Evolutionary conservation across 2,329 filamentous ascomycete species (phyloP), one percentile per base, ranked within the genome.

Genomic region (Ploettnerulaceae sp.): DNA sequence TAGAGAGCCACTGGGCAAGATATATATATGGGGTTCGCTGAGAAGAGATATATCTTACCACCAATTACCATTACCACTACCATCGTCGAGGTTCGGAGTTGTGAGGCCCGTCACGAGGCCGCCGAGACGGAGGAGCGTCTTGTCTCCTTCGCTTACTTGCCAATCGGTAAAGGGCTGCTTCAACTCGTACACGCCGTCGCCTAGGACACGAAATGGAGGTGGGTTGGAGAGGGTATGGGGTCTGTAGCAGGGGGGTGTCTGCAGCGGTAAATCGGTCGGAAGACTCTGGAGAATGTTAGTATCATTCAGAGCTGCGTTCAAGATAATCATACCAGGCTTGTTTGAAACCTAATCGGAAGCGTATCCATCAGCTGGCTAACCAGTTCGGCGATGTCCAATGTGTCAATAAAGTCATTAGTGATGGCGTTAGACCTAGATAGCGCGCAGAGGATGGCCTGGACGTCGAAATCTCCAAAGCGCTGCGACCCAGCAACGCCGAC

Each of bases 21-120:
- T 26, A 14, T 35, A 18, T 44, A 35, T 35, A n/a, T n/a, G n/a
- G n/a, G n/a, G n/a, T n/a, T n/a, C n/a, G n/a, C n/a, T n/a, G n/a
- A n/a, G n/a, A n/a, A n/a, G n/a, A 44, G 40, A 22, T 33, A 31
- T 40, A 47, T 47, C 34, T 47, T 21, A 47, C 45, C 17, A 22
- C 37, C 36, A 7, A 22, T 42, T 36, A 20, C 15, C 45, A 42
- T 36, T n/a, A n/a, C 32, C 21, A n/a, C 29, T 20, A 12, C 11
- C n/a, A n/a, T n/a, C n/a, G n/a, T n/a, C n/a, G 32, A 47, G 18
- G 22, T 14, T 36, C 38, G 41, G 45, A 28, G 44, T 18, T 39
- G 34, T 47, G 34, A 17, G 37, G 14, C 26, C 25, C 24, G 45
- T 42, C 38, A 42, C 15, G 11, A 47, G 11, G 32, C 38, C 42